These are phyloP conservation scores for Colletotrichum gloeosporioides DNA, from an alignment of 2,329 filamentous ascomycete species.

Conservation along the genomic window DNA sequence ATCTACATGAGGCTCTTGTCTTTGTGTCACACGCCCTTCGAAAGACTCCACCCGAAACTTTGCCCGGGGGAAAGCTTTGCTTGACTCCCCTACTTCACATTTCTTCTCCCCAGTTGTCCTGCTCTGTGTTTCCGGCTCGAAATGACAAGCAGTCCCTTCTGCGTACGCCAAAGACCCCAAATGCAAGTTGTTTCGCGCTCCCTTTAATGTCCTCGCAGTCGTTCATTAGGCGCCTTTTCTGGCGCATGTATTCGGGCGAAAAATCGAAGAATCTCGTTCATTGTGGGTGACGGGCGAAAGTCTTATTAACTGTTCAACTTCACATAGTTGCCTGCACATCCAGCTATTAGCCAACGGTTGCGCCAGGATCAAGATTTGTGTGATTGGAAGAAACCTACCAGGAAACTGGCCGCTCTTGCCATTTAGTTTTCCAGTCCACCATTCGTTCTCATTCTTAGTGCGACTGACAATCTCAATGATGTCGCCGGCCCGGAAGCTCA, in stretches of 20 bases:
- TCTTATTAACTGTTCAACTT: slow-evolving; percentile 38
- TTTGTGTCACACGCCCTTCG: not conserved
- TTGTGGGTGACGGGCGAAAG: not conserved
- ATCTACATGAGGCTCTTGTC: not conserved
- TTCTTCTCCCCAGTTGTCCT: not conserved
- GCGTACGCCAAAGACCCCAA: slow-evolving; percentile 22
- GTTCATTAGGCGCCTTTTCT: slow-evolving; percentile 13
- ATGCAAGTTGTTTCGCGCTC: slow-evolving; percentile 18
- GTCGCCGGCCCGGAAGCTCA: slow-evolving; percentile 89
- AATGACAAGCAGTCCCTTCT: slow-evolving; percentile 21
- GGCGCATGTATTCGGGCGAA: slow-evolving; percentile 7
- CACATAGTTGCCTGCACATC: slow-evolving; percentile 54
- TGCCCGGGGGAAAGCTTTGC: not conserved
- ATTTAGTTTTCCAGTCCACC: slow-evolving; percentile 87
- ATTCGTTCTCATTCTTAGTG: slow-evolving; percentile 93
- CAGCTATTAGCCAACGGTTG: slow-evolving; percentile 27
- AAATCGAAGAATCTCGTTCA: not conserved
- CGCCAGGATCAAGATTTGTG: not conserved
- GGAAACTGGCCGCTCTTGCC: slow-evolving; percentile 92
- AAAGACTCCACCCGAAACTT: not conserved
- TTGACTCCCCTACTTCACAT: not conserved
- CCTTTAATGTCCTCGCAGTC: slow-evolving; percentile 4
- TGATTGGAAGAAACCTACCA: slow-evolving; percentile 57
- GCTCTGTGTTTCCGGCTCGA: slow-evolving; percentile 5
- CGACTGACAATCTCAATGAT: slow-evolving; percentile 85